Conservation (phyloP, 768 basidiomycete genomes). For the Trichaptum fuscoviolaceum region DNA sequence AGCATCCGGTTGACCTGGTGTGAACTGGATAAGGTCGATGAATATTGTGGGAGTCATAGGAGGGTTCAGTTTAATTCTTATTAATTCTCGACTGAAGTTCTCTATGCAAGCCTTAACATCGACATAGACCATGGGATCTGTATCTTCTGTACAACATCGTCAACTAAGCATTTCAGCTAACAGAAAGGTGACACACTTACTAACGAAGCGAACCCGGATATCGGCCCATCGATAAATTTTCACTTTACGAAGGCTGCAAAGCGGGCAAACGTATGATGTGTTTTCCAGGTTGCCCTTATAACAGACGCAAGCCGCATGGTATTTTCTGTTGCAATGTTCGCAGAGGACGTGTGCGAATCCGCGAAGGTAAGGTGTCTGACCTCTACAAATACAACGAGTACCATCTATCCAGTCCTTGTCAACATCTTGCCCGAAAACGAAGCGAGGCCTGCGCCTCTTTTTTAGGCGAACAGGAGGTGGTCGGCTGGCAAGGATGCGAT, state of each 20-base stretch:
- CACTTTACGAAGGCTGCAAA: slow-evolving; percentile 75
- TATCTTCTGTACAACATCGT: background rate
- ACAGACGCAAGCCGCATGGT: slow-evolving; percentile 75
- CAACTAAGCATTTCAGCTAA: background rate
- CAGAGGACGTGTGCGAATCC: slow-evolving; percentile 63
- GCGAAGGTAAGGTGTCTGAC: slow-evolving; percentile 54
- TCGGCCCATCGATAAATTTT: slow-evolving; percentile 68
- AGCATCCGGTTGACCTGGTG: slow-evolving; percentile 47
- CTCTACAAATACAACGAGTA: slow-evolving; percentile 78
- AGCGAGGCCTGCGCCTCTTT: slow-evolving; percentile 57
- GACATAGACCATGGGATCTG: slow-evolving; percentile 53
- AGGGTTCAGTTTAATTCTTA: slow-evolving; percentile 60
- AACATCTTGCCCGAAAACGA: slow-evolving; percentile 72
- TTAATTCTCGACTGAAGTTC: slow-evolving; percentile 62
- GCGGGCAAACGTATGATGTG: slow-evolving; percentile 58
- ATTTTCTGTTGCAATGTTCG: slow-evolving; percentile 56
- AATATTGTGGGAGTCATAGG: slow-evolving; percentile 66
- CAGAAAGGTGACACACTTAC: slow-evolving; percentile 30
- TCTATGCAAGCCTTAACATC: slow-evolving; percentile 72
- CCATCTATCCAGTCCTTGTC: slow-evolving; percentile 70
- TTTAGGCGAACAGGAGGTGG: slow-evolving; percentile 42
- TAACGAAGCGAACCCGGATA: slow-evolving; percentile 46
- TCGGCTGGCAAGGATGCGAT: slow-evolving; percentile 72
- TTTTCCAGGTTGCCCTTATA: slow-evolving; percentile 28
- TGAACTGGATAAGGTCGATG: slow-evolving; percentile 64